phyloP scores from a whole-genome alignment of 225 moss, liverwort and hornwort species.

The Bryoerythrophyllum caledonicum region DNA sequence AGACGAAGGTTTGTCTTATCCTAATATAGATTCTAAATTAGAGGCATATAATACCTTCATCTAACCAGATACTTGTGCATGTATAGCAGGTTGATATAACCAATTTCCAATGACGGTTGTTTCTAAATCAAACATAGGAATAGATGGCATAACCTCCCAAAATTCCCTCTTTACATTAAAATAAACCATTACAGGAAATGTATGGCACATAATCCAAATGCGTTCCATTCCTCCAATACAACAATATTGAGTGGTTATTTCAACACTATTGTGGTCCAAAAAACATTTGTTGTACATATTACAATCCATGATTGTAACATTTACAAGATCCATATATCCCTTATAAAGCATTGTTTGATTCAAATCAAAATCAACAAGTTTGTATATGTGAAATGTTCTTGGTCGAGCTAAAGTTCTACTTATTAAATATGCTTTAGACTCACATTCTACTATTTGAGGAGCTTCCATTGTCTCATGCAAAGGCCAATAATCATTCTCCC shows the following conservation, averaged over 20 bases:
- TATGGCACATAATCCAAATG: constrained; percentile 51
- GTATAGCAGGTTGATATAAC: constrained; percentile 52
- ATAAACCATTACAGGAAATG: constrained; percentile 35
- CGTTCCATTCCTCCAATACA: constrained; percentile 45
- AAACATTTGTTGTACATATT: constrained; percentile 50
- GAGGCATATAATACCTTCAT: not conserved
- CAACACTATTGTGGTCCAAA: constrained; percentile 29
- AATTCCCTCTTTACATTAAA: constrained; percentile 31
- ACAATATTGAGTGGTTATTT: constrained; percentile 42
- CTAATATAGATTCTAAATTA: not conserved
- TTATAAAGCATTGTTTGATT: constrained; percentile 36
- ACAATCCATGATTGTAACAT: constrained; percentile 35
- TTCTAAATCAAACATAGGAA: constrained; percentile 39
- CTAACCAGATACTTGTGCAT: constrained; percentile 31
- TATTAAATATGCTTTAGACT: constrained; percentile 17
- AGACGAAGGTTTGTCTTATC: not conserved
- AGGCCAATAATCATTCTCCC: constrained; percentile 56
- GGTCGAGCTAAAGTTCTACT: constrained; percentile 43
- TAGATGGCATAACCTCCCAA: constrained; percentile 51
- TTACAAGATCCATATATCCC: constrained; percentile 50
- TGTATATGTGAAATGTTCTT: constrained; percentile 47
- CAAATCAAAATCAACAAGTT: constrained; percentile 48
- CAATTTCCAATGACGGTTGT: constrained; percentile 44
- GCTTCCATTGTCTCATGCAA: constrained; percentile 49
- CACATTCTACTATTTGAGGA: constrained; percentile 47